A percentile compares a stretch with the other conserved stretches of the same genome.
Evolutionary conservation across 2,329 filamentous ascomycete species (phyloP).

Genomic region (Mollisiaceae sp.): DNA sequence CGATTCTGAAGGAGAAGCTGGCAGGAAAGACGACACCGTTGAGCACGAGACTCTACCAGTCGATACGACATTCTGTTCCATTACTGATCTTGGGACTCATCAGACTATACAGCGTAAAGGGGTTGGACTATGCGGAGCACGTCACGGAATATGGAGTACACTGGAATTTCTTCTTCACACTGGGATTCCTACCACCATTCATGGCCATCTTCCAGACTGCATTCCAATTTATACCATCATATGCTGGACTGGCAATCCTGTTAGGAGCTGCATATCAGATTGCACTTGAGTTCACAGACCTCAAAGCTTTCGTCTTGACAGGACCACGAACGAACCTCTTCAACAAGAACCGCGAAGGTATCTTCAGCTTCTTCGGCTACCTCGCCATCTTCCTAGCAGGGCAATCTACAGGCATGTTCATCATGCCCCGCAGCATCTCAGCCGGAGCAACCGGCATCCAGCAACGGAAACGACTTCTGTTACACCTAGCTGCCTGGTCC

Average conservation of each 20-base stretch:
- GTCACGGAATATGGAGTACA: constrained; percentile 97
- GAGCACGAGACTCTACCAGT: constrained; percentile 62
- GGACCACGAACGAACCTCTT: constrained; percentile 80
- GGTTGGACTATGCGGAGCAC: constrained; percentile 94
- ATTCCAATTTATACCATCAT: constrained; percentile 74
- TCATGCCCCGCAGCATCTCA: constrained; percentile 67
- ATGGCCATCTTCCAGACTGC: constrained; percentile 81
- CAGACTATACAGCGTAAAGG: constrained; percentile 87
- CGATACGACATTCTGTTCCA: constrained; percentile 81
- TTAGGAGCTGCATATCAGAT: constrained; percentile 76
- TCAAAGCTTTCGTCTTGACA: constrained; percentile 83
- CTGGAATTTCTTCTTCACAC: constrained; percentile 99
- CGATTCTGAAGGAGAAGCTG: constrained; percentile 73
- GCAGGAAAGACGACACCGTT: constrained; percentile 56
- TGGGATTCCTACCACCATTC: constrained; percentile 87
- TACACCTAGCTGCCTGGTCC: constrained; percentile 68
- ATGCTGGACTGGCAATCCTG: constrained; percentile 73
- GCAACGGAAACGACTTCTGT: constrained; percentile 63
- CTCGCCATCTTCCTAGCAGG: constrained; percentile 93
- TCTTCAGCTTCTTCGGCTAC: constrained; percentile 95
- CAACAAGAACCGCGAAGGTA: constrained; percentile 89
- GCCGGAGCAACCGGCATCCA: constrained; percentile 49
- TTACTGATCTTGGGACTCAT: constrained; percentile 80
- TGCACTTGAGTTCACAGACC: constrained; percentile 73
- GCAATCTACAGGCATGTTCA: constrained; percentile 79